Evolutionary conservation across 2,329 filamentous ascomycete genomes (phyloP).

Genomic region (Colletotrichum tropicicola): DNA sequence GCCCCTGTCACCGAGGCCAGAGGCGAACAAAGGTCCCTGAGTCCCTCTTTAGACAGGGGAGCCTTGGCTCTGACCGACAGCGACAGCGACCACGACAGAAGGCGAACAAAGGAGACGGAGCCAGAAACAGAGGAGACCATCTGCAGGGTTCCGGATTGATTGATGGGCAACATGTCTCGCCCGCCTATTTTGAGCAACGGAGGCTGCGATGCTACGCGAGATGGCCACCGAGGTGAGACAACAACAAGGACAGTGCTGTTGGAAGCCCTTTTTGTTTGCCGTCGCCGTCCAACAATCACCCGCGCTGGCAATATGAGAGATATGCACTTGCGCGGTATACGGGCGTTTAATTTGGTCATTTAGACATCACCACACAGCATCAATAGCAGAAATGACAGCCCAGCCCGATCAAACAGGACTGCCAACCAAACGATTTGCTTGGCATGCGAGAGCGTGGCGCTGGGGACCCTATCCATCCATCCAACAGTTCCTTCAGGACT

Average conservation of each 20-base stretch:
- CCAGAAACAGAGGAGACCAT: neutral
- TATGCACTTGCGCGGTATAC: neutral
- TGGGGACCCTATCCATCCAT: neutral
- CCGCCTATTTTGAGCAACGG: slow-evolving; percentile 14
- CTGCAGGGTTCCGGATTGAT: slow-evolving; percentile 19
- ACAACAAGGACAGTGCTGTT: neutral
- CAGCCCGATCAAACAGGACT: neutral
- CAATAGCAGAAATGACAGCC: neutral
- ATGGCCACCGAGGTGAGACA: slow-evolving; percentile 16
- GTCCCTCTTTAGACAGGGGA: slow-evolving; percentile 1
- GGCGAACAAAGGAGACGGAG: slow-evolving; percentile 2
- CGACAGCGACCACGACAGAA: neutral
- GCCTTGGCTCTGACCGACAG: neutral
- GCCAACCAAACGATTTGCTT: slow-evolving; percentile 14
- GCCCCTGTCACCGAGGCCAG: slow-evolving; percentile 12
- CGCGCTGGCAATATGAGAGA: neutral
- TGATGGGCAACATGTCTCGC: slow-evolving; percentile 19
- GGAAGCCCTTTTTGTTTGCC: neutral
- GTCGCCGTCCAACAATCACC: neutral
- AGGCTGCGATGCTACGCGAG: slow-evolving; percentile 16
- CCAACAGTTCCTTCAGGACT: neutral
- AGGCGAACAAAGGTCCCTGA: slow-evolving; percentile 24
- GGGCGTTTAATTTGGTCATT: neutral
- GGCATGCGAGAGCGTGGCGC: neutral
- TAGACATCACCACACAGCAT: neutral